These are phyloP conservation scores for Neonectria magnoliae DNA, from an alignment of 2,329 filamentous ascomycete genomes.

Conservation along the genomic window DNA sequence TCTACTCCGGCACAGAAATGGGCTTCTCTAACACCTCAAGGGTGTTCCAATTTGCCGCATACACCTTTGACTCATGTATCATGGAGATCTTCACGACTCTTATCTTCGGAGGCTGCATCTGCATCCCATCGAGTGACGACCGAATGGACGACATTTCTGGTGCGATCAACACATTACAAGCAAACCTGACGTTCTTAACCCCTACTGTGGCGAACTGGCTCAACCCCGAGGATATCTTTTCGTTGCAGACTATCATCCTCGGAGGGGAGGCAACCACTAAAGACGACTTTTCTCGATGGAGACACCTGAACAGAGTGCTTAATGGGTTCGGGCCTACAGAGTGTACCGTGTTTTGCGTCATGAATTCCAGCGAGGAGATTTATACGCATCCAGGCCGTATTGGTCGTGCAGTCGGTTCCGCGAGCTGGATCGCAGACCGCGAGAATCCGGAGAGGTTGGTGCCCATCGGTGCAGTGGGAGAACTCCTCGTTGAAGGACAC, in stretches of 20 bases:
- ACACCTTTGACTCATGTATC: slow-evolving; percentile 6
- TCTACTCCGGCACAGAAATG: slow-evolving; percentile 8
- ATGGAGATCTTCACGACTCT: slow-evolving; percentile 6
- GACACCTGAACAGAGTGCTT: not conserved
- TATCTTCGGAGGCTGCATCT: slow-evolving; percentile 12
- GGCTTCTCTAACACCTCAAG: slow-evolving; percentile 10
- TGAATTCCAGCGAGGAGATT: not conserved
- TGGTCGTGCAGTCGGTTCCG: not conserved
- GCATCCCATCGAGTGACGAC: slow-evolving; percentile 10
- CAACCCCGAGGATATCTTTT: not conserved
- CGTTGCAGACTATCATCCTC: slow-evolving; percentile 4
- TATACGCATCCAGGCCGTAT: not conserved
- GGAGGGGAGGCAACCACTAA: slow-evolving; percentile 10
- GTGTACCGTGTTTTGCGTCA: not conserved
- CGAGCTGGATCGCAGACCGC: slow-evolving; percentile 44
- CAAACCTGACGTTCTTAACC: not conserved
- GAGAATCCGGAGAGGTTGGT: slow-evolving; percentile 38
- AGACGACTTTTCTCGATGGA: slow-evolving; percentile 9
- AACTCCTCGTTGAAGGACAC: slow-evolving; percentile 52
- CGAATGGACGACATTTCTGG: not conserved
- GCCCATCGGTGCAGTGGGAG: slow-evolving; percentile 45
- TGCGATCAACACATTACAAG: not conserved
- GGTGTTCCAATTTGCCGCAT: slow-evolving; percentile 19
- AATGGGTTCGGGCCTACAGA: slow-evolving; percentile 3
- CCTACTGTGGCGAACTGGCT: not conserved